These are phyloP conservation scores for Kitagawia praeruptora DNA, from an alignment of 129 eudicot genomes.

Conservation along the genomic window DNA sequence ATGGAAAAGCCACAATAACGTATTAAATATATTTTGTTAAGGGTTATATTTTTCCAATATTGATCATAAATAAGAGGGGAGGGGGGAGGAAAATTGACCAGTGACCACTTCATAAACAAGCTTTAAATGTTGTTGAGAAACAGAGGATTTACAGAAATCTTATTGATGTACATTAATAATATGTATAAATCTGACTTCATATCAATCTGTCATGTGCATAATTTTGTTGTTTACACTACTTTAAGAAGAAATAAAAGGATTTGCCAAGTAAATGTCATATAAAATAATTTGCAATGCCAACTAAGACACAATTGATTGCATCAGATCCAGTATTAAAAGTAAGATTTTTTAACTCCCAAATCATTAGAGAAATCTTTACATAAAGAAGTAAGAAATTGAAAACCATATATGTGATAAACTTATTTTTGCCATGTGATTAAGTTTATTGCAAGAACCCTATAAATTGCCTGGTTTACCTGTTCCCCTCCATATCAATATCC, in stretches of 20 bases:
- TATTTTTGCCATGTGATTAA: background rate
- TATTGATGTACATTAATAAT: background rate
- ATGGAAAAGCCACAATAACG: background rate
- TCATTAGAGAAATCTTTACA: constrained; percentile 13
- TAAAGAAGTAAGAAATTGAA: background rate
- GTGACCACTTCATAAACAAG: background rate
- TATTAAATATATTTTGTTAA: background rate
- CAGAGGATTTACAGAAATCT: background rate
- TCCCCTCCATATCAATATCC: background rate
- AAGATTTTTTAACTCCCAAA: constrained; percentile 32
- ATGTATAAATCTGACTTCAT: background rate
- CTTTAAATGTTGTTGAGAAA: background rate
- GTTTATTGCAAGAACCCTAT: constrained; percentile 5
- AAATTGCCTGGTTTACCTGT: constrained; percentile 1
- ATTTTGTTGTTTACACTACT: background rate
- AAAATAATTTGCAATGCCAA: constrained; percentile 1
- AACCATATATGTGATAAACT: background rate
- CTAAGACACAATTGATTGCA: constrained; percentile 1
- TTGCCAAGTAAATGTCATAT: background rate
- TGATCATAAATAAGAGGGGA: too few relatives aligned
- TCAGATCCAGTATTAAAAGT: constrained; percentile 5
- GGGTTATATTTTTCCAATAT: too few relatives aligned
- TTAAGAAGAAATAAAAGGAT: background rate
- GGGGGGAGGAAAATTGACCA: background rate
- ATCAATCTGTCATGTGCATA: background rate